phyloP scores from a whole-genome alignment of 1,139 yeast species.

The Yamadazyma mexicana region DNA sequence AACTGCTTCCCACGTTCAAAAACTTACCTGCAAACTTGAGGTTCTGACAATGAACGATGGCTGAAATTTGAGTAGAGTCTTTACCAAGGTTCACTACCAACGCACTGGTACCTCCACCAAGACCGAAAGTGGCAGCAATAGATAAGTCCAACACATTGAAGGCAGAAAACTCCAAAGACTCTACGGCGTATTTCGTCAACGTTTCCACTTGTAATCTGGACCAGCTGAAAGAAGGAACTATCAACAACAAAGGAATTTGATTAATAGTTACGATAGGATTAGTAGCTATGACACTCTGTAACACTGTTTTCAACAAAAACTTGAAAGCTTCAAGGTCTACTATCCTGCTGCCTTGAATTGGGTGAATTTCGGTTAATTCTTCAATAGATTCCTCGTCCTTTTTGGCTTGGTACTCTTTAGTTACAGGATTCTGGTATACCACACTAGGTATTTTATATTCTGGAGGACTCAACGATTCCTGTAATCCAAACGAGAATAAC shows the following conservation, averaged over 20 bases:
- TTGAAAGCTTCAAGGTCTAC: conserved; percentile 70
- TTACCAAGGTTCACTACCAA: conserved; percentile 81
- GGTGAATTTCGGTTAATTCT: conserved; percentile 48
- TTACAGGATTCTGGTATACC: conserved; percentile 57
- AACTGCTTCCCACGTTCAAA: conserved; percentile 58
- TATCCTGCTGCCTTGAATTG: conserved; percentile 64
- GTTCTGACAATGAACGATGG: conserved; percentile 70
- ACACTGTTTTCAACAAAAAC: conserved; percentile 60
- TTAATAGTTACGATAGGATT: conserved; percentile 52
- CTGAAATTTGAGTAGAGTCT: conserved; percentile 72
- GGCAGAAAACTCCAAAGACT: conserved; percentile 69
- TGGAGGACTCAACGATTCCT: conserved; percentile 79
- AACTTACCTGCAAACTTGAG: conserved; percentile 55
- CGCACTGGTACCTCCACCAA: conserved; percentile 58
- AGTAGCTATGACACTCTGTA: conserved; percentile 54
- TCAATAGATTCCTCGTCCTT: conserved; percentile 29
- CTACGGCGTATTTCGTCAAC: conserved; percentile 75
- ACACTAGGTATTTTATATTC: conserved; percentile 70
- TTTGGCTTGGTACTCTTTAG: conserved; percentile 41
- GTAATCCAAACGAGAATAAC: conserved; percentile 76
- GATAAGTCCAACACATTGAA: conserved; percentile 70
- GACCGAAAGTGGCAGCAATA: conserved; percentile 73
- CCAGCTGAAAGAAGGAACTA: conserved; percentile 71
- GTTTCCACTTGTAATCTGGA: conserved; percentile 64
- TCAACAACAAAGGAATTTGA: conserved; percentile 50